Percentiles rank a stretch among this genome's conserved stretches.
These are phyloP conservation scores for Eimeria tenella DNA, from an alignment of 169 alveolate genomes.

Conservation along the genomic window DNA sequence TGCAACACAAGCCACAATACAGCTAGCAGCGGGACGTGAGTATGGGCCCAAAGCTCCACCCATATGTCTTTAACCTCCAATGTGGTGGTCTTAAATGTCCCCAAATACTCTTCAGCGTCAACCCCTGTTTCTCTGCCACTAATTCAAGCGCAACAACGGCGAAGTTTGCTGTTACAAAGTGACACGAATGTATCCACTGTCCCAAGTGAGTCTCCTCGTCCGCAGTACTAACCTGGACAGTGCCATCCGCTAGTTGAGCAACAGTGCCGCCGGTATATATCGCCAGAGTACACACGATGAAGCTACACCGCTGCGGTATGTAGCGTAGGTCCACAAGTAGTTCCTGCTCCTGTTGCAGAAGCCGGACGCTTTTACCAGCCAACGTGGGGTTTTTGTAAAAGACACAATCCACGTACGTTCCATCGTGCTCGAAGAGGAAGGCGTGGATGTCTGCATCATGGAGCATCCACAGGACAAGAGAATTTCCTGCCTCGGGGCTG, in stretches of 20 bases:
- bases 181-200: too few species aligned
- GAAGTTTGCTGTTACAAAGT: too few species aligned
- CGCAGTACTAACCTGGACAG: conserved; percentile 45
- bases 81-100: too few species aligned
- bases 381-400: conserved; percentile 72
- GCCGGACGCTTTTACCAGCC: conserved; percentile 71
- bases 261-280: conserved; percentile 76
- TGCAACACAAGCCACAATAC: conserved; percentile 1
- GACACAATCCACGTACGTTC: conserved; percentile 72
- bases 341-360: conserved; percentile 56
- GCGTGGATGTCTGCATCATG: conserved; percentile 74
- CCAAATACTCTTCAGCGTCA: too few species aligned
- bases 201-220: neutral
- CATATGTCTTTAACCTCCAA: too few species aligned
- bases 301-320: conserved; percentile 66
- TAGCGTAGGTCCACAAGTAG: conserved; percentile 66
- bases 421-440: conserved; percentile 68
- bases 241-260: conserved; percentile 48
- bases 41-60: too few species aligned
- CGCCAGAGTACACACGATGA: conserved; percentile 75
- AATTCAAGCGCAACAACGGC: too few species aligned
- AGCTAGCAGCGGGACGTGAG: neutral
- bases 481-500: too few species aligned
- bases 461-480: neutral
- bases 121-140: too few species aligned